A percentile compares a stretch with the other conserved stretches of the same genome.
These are phyloP conservation scores for Neocucurbitaria cava DNA, from an alignment of 2,329 filamentous ascomycete genomes.

Conservation along the genomic window DNA sequence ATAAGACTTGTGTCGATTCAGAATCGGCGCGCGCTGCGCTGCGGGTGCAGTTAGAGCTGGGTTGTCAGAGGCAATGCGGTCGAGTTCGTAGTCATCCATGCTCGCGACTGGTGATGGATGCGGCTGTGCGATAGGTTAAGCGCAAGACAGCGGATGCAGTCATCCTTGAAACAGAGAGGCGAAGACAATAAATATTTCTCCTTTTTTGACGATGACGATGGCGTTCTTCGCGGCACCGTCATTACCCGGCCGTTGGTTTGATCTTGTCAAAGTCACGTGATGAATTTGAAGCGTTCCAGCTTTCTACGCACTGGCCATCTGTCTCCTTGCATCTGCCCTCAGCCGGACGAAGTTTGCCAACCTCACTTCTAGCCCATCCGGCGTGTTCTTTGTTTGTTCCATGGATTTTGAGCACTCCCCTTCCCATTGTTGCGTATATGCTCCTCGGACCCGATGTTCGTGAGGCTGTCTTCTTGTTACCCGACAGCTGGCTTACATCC, in stretches of 20 bases:
- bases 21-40: conserved; percentile 19
- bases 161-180: neutral
- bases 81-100: conserved; percentile 40
- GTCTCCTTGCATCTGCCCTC: neutral
- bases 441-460: neutral
- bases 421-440: neutral
- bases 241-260: conserved; percentile 2
- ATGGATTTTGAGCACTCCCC: neutral
- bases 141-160: neutral
- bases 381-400: neutral
- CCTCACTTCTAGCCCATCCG: neutral
- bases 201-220: conserved; percentile 2
- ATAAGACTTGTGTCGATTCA: conserved; percentile 21
- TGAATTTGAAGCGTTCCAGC: neutral
- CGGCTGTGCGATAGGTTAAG: neutral
- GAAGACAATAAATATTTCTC: neutral
- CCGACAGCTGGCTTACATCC: neutral
- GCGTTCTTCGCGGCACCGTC: neutral
- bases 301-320: neutral
- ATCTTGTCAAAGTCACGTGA: neutral
- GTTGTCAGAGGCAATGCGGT: conserved; percentile 35
- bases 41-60: conserved; percentile 35
- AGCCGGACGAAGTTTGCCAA: neutral
- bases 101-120: neutral
- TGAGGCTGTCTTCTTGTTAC: neutral